Percentiles rank a stretch among this genome's conserved stretches.
Evolutionary conservation across 78 protist species (phyloP).

Genomic region (Planoprotostelium fungivorum): DNA sequence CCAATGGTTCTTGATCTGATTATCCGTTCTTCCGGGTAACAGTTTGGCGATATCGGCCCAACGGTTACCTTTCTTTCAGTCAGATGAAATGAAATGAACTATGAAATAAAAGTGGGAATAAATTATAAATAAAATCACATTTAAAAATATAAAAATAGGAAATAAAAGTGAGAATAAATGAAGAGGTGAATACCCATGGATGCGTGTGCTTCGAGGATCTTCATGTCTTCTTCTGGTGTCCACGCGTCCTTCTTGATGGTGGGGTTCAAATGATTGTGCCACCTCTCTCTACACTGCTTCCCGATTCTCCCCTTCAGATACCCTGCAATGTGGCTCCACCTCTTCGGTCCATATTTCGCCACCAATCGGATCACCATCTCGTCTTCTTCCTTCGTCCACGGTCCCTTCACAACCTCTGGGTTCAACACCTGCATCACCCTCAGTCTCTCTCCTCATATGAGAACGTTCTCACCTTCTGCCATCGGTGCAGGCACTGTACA

Average conservation of each 20-base stretch:
- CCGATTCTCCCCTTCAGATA: conserved; percentile 64
- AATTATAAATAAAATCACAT: too few relatives aligned
- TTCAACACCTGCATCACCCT: conserved; percentile 33
- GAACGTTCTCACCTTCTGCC: conserved; percentile 68
- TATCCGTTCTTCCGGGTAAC: conserved; percentile 86
- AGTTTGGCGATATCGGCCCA: conserved; percentile 84
- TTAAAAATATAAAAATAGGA: too few relatives aligned
- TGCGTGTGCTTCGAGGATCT: conserved; percentile 68
- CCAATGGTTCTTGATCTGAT: conserved; percentile 91
- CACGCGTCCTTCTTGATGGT: conserved; percentile 67
- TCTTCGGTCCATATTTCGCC: conserved; percentile 68
- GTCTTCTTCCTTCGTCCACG: conserved; percentile 87
- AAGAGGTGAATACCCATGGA: background rate
- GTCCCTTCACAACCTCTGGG: conserved; percentile 82
- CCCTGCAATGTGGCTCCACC: conserved; percentile 79
- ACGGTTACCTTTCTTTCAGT: conserved; percentile 56
- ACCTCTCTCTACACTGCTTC: conserved; percentile 86
- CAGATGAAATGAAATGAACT: too few relatives aligned
- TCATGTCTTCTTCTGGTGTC: conserved; percentile 80
- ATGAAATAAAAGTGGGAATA: too few relatives aligned
- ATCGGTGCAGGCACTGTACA: conserved; percentile 85
- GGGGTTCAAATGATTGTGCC: conserved; percentile 90
- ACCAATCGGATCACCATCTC: conserved; percentile 48
- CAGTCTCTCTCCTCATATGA: background rate
- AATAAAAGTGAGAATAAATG: background rate